phyloP scores from a whole-genome alignment of 2,329 filamentous ascomycete genomes.

The Cercospora sesami region DNA sequence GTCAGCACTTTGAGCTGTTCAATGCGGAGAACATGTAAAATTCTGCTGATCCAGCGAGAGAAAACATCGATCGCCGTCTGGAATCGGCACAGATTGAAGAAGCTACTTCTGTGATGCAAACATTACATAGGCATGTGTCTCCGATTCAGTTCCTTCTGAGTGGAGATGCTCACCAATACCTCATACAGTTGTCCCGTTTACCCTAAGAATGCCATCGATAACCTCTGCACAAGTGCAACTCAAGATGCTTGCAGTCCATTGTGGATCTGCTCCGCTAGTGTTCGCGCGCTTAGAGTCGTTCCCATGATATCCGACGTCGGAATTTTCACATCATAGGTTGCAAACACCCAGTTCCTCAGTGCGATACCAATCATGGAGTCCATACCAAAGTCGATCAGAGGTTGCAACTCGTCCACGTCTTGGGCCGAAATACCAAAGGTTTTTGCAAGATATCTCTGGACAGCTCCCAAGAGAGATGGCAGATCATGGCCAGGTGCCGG shows the following conservation, averaged over 20 bases:
- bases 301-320: background rate
- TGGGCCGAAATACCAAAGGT: background rate
- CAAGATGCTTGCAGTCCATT: background rate
- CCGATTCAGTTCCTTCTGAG: background rate
- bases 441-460: background rate
- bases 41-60: background rate
- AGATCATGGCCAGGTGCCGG: background rate
- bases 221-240: background rate
- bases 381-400: background rate
- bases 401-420: background rate
- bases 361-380: background rate
- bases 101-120: background rate
- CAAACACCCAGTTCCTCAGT: background rate
- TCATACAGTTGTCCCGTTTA: background rate
- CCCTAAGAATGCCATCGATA: background rate
- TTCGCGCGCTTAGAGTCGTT: background rate
- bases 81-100: background rate
- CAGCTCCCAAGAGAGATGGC: background rate
- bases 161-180: background rate
- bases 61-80: background rate
- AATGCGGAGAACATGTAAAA: background rate
- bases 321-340: background rate
- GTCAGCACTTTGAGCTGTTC: background rate
- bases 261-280: background rate
- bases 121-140: background rate